Evolutionary conservation across 495 filamentous ascomycete genomes (phyloP).

Genomic region (Lindgomyces ingoldianus): DNA sequence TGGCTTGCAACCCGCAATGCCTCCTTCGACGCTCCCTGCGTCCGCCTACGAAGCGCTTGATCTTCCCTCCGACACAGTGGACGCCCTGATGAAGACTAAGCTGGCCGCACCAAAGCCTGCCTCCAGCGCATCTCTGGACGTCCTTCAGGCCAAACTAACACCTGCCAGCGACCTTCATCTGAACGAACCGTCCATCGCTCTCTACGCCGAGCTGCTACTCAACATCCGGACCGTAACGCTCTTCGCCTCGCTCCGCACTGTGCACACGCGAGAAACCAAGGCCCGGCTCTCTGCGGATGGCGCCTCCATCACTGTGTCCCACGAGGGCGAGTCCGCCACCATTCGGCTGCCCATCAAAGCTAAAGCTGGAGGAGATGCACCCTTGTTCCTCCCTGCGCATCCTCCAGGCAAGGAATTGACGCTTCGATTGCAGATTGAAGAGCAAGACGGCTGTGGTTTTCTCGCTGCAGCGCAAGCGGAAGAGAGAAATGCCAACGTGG

Average conservation of each 20-base stretch:
- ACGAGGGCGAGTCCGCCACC: constrained; percentile 55
- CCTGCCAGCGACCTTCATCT: neutral
- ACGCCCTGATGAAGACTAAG: constrained; percentile 20
- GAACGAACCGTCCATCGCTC: constrained; percentile 32
- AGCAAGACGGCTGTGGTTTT: constrained; percentile 42
- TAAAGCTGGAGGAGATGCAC: constrained; percentile 40
- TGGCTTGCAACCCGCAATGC: constrained; percentile 8
- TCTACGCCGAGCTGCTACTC: constrained; percentile 85
- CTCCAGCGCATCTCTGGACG: constrained; percentile 16
- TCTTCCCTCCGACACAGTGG: constrained; percentile 16
- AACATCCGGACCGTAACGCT: constrained; percentile 85
- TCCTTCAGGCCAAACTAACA: constrained; percentile 4
- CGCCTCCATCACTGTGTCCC: constrained; percentile 53
- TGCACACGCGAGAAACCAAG: constrained; percentile 49
- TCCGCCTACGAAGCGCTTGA: constrained; percentile 32
- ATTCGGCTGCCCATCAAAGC: constrained; percentile 69
- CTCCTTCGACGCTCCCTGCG: constrained; percentile 19
- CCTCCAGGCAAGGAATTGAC: constrained; percentile 54
- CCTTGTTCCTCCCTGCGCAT: constrained; percentile 44
- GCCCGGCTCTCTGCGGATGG: constrained; percentile 55
- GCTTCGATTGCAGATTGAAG: constrained; percentile 68
- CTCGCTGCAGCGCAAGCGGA: constrained; percentile 34
- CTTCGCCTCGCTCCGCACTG: constrained; percentile 63
- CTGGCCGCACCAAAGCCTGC: neutral
- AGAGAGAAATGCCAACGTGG: constrained; percentile 44